A percentile compares a stretch with the other conserved stretches of the same genome.
These are phyloP conservation scores for Neoscytalidium dimidiatum DNA, from an alignment of 2,329 filamentous ascomycete species.

Conservation along the genomic window DNA sequence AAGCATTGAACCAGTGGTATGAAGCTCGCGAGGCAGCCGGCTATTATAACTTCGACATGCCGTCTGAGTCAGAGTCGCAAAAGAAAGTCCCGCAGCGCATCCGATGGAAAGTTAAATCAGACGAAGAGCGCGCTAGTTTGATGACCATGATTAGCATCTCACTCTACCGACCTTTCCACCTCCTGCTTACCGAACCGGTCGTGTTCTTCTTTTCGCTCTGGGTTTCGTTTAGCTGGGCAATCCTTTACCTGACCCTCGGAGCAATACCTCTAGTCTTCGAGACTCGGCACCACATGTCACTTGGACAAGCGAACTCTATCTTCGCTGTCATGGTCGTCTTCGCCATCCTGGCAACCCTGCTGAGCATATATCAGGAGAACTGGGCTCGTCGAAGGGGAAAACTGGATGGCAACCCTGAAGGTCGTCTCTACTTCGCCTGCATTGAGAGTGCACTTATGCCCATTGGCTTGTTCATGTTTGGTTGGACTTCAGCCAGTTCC, in stretches of 20 bases:
- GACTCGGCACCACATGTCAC: slow-evolving; percentile 66
- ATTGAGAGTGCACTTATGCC: slow-evolving; percentile 75
- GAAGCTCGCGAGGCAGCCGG: slow-evolving; percentile 69
- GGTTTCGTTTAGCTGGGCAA: slow-evolving; percentile 87
- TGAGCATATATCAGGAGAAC: slow-evolving; percentile 74
- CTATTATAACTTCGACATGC: slow-evolving; percentile 56
- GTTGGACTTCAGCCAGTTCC: slow-evolving; percentile 64
- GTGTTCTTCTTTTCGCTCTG: slow-evolving; percentile 88
- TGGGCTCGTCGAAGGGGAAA: slow-evolving; percentile 54
- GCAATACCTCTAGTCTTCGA: slow-evolving; percentile 78
- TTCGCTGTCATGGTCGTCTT: slow-evolving; percentile 74
- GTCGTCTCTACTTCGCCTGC: slow-evolving; percentile 80
- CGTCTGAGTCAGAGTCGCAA: slow-evolving; percentile 24
- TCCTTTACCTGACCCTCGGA: slow-evolving; percentile 82
- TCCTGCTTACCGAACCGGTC: slow-evolving; percentile 74
- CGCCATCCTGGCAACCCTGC: slow-evolving; percentile 63
- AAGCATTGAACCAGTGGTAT: slow-evolving; percentile 76
- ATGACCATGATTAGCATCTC: slow-evolving; percentile 71
- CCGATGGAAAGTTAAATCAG: slow-evolving; percentile 77
- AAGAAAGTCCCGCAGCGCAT: slow-evolving; percentile 56
- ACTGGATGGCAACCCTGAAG: slow-evolving; percentile 57
- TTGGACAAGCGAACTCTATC: slow-evolving; percentile 68
- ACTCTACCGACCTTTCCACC: slow-evolving; percentile 74
- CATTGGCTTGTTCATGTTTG: slow-evolving; percentile 78
- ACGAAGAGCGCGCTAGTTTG: slow-evolving; percentile 73